Base-by-base conservation (phyloP, 1,284 basidiomycete species). In the Anthracocystis walkeri region DNA sequence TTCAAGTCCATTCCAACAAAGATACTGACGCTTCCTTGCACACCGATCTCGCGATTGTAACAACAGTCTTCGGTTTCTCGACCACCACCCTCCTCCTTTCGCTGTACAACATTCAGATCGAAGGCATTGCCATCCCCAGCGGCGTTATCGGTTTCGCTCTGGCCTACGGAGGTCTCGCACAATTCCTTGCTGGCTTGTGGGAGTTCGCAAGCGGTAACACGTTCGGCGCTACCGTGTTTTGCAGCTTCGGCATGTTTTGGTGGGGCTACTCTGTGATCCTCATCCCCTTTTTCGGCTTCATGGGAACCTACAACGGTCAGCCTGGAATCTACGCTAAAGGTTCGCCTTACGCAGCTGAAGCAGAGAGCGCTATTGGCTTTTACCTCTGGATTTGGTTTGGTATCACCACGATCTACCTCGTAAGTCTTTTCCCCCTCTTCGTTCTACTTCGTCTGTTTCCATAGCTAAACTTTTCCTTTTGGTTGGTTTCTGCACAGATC, bases 151-250 rank as follows among this genome's bases (percentile, higher is more conserved):
- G 67, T 4, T 67, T 70, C 21, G 72, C 66, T 3, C 57, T 70
- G 20, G 12, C 60, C 16, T 71, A 68, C 54, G 78, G 78, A 21
- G 78, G 78, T 41, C 54, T 75, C 3, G 66, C 63, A 2, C 79
- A 80, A 48, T 79, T 68, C 64, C 68, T 80, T 6, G 79, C 79
- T 8, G 79, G 79, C 23, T 59, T 80, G 6, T 79, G 77, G 75
- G 79, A 80, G 52, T 80, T 80, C 62, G 77, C 77, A 0, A 29
- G 35, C 29, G 79, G 79, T 11, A 80, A 80, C 71, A 80, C 77
- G 5, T 75, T 80, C 23, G 79, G 75, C 58, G 79, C 69, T 14
- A 77, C 77, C 18, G 70, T 79, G 12, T 80, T 75, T 44, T 62
- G 57, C 54, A 61, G 61, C 29, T 77, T 77, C 56, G 70, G 71